Percentiles rank a stretch among this genome's conserved stretches.
phyloP scores from a whole-genome alignment of 2,329 filamentous ascomycete genomes.

The Stylonectria norvegica region DNA sequence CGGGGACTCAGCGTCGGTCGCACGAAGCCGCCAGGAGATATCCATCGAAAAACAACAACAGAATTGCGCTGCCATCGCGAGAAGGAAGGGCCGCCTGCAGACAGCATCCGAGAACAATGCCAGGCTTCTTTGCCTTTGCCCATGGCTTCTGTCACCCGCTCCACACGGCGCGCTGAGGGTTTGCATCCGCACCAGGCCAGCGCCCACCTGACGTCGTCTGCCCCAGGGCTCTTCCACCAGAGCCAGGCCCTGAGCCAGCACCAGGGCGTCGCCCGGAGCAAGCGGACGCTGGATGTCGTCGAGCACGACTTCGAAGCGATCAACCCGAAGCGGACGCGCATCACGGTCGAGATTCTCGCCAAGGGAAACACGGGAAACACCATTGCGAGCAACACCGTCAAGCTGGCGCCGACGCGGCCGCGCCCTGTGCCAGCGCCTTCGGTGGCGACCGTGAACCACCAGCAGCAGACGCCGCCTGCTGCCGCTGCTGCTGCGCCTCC shows the following conservation, averaged over 20 bases:
- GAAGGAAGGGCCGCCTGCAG: conserved; percentile 19
- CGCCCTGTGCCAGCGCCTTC: conserved; percentile 9
- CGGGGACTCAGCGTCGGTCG: conserved; percentile 15
- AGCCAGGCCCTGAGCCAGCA: no score
- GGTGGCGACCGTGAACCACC: conserved; percentile 7
- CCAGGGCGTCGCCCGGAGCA: conserved; percentile 35
- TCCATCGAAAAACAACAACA: conserved; percentile 27
- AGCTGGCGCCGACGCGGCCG: conserved; percentile 3
- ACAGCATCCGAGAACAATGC: conserved; percentile 35
- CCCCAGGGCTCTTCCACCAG: conserved; percentile 32
- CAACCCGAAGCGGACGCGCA: conserved; percentile 48
- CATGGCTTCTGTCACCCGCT: conserved; percentile 53
- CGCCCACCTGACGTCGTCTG: conserved; percentile 26
- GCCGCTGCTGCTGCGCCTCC: conserved; percentile 9
- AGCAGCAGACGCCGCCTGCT: conserved; percentile 9
- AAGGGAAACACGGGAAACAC: conserved; percentile 26
- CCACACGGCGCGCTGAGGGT: conserved; percentile 48
- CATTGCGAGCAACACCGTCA: conserved; percentile 21
- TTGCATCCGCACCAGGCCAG: conserved; percentile 34
- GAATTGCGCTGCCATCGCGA: conserved; percentile 27
- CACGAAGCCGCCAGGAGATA: conserved; percentile 21
- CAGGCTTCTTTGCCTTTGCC: conserved; percentile 33
- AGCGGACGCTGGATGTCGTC: conserved; percentile 45
- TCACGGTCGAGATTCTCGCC: conserved; percentile 51
- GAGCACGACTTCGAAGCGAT: conserved; percentile 44